Evolutionary conservation across 352 stramenopile genomes (phyloP), one percentile per base, ranked within the genome.

Genomic region (Lagenidium giganteum): DNA sequence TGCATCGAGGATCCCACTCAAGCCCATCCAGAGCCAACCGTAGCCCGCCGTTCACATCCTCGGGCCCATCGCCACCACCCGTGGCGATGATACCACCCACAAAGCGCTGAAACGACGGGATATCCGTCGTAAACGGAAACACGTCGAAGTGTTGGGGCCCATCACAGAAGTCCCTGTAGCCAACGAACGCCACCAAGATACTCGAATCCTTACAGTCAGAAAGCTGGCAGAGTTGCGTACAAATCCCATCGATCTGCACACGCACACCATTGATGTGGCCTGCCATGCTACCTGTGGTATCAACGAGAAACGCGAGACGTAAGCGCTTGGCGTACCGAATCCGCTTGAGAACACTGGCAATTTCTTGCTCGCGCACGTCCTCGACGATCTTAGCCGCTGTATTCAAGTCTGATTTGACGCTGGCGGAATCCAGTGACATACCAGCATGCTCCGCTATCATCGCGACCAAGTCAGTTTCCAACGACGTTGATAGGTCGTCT

Each of bases 1-100:
- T 54, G 14, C 55, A 46, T 6, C 55, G 22, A 5, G 29, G 11
- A 1, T 43, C 14, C 67, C 67, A 78, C 12, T 28, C 31, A 3
- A 79, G 42, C 23, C 22, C 20, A 9, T 41, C 47, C 28, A 61
- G 51, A 21, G 45, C 51, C 21, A 42, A 30, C 21, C 61, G 27
- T 25, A 78, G 48, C 13, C 47, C 67, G 13, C 56, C 54, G 28
- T 61, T 52, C 17, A 80, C 57, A 54, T 77, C 61, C 56, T 80
- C 67, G 24, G 57, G 57, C 18, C 13, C 38, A 21, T 72, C 57
- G 9, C 22, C 56, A 26, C 52, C 54, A 13, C 61, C 64, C 1
- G 21, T 32, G 1, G 57, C 58, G 9, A 12, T 16, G 11, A 73
- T 35, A 20, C 21, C 21, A 11, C 30, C 25, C 14, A 73, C 43